Conservation (phyloP, 164 flowering plant species). For the Berberis vulgaris region DNA sequence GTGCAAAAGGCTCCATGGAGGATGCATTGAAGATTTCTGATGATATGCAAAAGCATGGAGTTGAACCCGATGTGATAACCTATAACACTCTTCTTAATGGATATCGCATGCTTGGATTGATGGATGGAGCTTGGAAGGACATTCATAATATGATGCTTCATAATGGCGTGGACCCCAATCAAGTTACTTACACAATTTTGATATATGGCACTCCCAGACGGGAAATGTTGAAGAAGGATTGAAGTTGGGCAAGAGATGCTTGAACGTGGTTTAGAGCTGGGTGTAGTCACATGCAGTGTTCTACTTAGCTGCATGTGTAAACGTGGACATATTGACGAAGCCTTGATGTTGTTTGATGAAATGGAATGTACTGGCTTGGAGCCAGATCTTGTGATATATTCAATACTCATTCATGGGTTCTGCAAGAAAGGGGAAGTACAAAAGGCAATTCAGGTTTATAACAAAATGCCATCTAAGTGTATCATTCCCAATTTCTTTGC, state of each 20-base stretch:
- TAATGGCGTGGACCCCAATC: slow-evolving; percentile 37
- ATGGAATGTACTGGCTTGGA: slow-evolving; percentile 36
- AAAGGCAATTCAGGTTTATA: slow-evolving; percentile 33
- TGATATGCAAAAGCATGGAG: slow-evolving; percentile 56
- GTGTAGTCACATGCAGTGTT: slow-evolving; percentile 31
- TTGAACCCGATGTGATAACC: slow-evolving; percentile 58
- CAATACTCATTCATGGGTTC: slow-evolving; percentile 61
- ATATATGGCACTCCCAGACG: slow-evolving; percentile 42
- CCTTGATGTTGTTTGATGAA: slow-evolving; percentile 40
- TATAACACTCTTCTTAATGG: slow-evolving; percentile 60
- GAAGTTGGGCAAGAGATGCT: slow-evolving; percentile 42
- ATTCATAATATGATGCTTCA: slow-evolving; percentile 26
- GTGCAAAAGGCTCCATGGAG: slow-evolving; percentile 50
- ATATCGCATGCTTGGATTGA: slow-evolving; percentile 38
- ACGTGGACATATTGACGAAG: slow-evolving; percentile 39
- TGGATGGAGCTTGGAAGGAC: slow-evolving; percentile 31
- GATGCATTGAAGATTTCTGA: slow-evolving; percentile 46
- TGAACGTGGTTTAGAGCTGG: slow-evolving; percentile 35
- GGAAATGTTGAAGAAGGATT: slow-evolving; percentile 47
- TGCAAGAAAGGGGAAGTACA: slow-evolving; percentile 52
- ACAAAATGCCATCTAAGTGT: slow-evolving; percentile 37
- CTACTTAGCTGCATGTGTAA: slow-evolving; percentile 55
- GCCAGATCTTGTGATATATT: slow-evolving; percentile 46
- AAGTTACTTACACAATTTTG: slow-evolving; percentile 39
- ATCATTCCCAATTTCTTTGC: slow-evolving; percentile 35